These are phyloP conservation scores for Escovopsis sp. DNA, from an alignment of 2,329 filamentous ascomycete species.

Conservation along the genomic window DNA sequence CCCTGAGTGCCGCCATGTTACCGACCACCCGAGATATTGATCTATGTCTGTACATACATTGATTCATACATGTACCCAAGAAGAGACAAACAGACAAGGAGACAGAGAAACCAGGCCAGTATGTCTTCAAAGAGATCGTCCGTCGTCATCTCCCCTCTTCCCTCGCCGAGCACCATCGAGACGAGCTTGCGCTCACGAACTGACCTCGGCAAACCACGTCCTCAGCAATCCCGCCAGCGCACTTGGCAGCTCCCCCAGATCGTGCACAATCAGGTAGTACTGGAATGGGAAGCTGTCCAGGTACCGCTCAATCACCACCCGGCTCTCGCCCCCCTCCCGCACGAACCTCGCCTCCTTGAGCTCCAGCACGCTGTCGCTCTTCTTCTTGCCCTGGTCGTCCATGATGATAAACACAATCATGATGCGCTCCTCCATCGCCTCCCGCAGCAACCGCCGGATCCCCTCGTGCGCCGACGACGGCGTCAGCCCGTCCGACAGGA, in stretches of 20 bases:
- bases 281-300: conserved; percentile 92
- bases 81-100: background rate
- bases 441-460: conserved; percentile 67
- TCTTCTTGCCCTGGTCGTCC: conserved; percentile 42
- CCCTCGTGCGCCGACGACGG: conserved; percentile 66
- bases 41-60: background rate
- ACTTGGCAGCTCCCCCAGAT: conserved; percentile 78
- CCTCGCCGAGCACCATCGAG: background rate
- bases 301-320: conserved; percentile 76
- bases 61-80: background rate
- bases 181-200: conserved; percentile 18
- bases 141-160: background rate
- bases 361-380: conserved; percentile 62
- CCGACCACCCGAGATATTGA: background rate
- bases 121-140: too few relatives aligned
- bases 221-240: conserved; percentile 78
- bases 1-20: background rate
- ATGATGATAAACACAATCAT: conserved; percentile 98
- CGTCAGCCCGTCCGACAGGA: conserved; percentile 88
- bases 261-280: conserved; percentile 89
- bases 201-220: conserved; percentile 82
- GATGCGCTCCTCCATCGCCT: conserved; percentile 83
- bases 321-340: conserved; percentile 46
- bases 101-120: background rate
- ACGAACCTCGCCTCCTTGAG: conserved; percentile 77